Evolutionary conservation across 305 asterid species (phyloP), one percentile per base, ranked within the genome.

Genomic region (Fraxinus nigra): DNA sequence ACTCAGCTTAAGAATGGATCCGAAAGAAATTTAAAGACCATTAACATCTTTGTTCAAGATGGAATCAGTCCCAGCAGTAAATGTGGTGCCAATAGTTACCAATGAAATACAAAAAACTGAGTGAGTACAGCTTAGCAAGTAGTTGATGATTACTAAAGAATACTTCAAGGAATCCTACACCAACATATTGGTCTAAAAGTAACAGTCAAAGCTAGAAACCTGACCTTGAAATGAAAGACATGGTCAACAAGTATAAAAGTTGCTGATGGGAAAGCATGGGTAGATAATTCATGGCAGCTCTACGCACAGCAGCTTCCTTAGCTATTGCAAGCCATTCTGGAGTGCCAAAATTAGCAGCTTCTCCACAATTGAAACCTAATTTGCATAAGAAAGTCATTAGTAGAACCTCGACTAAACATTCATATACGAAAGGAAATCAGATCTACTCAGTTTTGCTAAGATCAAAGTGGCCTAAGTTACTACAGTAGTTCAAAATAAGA

Each of bases 201-300:
- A 63, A 65, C 83, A 79, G 84, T 22, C 37, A 84, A 74, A 74
- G 85, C 79, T 37, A 76, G 80, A 46, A 83, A 77, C 63, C 88
- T 78, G 72, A 94, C 99, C 98, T 94, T 81, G 99, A 88, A 87
- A 94, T 82, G 88, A 96, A 95, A 80, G 99, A 96, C 97, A 96
- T 94, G 48, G 98, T 94, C 92, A 96, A 88, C 88, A 96, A 87
- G 90, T 93, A 92, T 75, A 96, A 85, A 86, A 96, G 87, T 82
- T 96, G 99, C 88, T 96, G 99, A 84, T 96, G 99, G 80, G 99
- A 96, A 83, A 96, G 99, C 99, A 96, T 96, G 80, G 99, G 99
- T 86, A 94, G 98, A 88, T 85, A 92, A 89, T 93, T 94, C 99
- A 96, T 96, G 80, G 93, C 98, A 88, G 99, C 97, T 88, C 99